Conservation (phyloP, 2,329 filamentous ascomycete species). For the Bipolaris zeicola region DNA sequence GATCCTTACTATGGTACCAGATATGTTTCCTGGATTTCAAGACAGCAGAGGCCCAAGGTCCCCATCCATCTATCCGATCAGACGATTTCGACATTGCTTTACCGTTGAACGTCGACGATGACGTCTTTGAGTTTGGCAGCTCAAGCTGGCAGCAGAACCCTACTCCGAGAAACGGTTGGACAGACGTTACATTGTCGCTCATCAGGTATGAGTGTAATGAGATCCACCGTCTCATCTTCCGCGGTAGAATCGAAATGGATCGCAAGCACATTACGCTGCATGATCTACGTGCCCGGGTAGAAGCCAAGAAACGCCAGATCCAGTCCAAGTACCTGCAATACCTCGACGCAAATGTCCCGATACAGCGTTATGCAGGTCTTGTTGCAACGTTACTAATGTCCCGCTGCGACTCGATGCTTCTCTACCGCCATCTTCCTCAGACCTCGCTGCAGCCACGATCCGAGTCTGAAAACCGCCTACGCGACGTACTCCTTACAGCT, state of each 20-base stretch:
- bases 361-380: slow-evolving; percentile 47
- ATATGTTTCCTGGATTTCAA: slow-evolving; percentile 49
- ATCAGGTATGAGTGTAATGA: slow-evolving; percentile 49
- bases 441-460: slow-evolving; percentile 42
- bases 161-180: slow-evolving; percentile 38
- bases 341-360: slow-evolving; percentile 41
- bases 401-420: slow-evolving; percentile 48
- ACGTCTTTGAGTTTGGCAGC: slow-evolving; percentile 46
- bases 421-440: slow-evolving; percentile 47
- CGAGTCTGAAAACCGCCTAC: slow-evolving; percentile 44
- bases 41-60: slow-evolving; percentile 47
- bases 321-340: slow-evolving; percentile 43
- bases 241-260: slow-evolving; percentile 47
- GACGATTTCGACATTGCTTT: slow-evolving; percentile 48
- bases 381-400: slow-evolving; percentile 47
- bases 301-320: slow-evolving; percentile 44
- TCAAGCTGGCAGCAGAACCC: slow-evolving; percentile 45
- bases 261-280: slow-evolving; percentile 46
- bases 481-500: slow-evolving; percentile 45
- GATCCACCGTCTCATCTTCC: slow-evolving; percentile 46
- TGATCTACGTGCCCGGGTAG: slow-evolving; percentile 43
- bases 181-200: slow-evolving; percentile 43
- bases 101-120: slow-evolving; percentile 46
- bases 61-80: slow-evolving; percentile 44
- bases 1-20: slow-evolving; percentile 47